These are phyloP conservation scores for Podila epicladia DNA, from an alignment of 192 early-diverging fungal genomes.

Conservation along the genomic window DNA sequence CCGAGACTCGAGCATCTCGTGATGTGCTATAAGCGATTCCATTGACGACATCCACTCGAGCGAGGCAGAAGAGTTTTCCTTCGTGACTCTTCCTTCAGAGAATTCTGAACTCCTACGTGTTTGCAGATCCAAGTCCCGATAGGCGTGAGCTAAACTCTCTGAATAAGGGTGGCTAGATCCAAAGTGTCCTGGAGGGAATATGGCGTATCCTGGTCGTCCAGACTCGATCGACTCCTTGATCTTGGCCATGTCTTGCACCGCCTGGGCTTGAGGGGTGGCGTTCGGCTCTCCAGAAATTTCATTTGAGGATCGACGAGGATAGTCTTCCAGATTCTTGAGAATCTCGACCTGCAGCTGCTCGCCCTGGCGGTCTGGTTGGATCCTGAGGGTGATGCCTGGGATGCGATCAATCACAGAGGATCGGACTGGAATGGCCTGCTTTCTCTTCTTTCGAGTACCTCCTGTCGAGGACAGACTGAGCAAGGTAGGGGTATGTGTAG, in stretches of 20 bases:
- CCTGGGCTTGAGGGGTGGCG: conserved; percentile 5
- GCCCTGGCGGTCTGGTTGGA: conserved; percentile 29
- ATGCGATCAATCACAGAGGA: conserved; percentile 37
- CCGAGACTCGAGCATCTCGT: conserved; percentile 7
- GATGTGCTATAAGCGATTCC: background rate
- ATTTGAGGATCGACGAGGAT: conserved; percentile 2
- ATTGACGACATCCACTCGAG: conserved; percentile 11
- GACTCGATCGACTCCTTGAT: conserved; percentile 42
- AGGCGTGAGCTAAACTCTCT: background rate
- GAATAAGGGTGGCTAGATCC: background rate
- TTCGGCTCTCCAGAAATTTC: background rate
- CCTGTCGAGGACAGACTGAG: background rate
- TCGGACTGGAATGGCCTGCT: conserved; percentile 42
- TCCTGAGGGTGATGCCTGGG: conserved; percentile 44
- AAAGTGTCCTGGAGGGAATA: conserved; percentile 8
- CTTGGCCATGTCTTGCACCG: conserved; percentile 30
- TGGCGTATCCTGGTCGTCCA: conserved; percentile 24
- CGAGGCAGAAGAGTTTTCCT: background rate
- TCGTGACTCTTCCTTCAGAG: background rate
- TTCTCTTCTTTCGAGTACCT: conserved; percentile 36
- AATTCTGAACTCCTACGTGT: background rate
- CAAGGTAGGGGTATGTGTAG: background rate
- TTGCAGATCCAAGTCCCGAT: background rate
- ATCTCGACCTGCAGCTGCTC: conserved; percentile 40
- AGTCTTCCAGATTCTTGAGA: conserved; percentile 39